phyloP scores from a whole-genome alignment of 495 filamentous ascomycete genomes.

The Articulospora tetracladia region DNA sequence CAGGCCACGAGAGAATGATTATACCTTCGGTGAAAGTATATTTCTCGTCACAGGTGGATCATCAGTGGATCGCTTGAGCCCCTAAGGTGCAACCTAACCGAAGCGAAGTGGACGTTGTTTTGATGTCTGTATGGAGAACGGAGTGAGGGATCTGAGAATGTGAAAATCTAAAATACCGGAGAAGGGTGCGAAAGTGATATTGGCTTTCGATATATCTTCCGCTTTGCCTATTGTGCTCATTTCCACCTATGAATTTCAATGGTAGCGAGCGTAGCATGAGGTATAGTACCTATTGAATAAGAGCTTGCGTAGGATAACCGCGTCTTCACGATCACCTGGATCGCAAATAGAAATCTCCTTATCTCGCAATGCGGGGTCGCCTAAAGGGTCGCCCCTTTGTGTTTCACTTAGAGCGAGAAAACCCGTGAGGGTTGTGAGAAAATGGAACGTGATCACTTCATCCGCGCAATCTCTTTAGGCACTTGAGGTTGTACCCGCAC shows the following conservation, averaged over 20 bases:
- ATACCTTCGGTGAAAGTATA: no score
- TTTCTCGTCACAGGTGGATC: no score
- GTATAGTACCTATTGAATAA: neutral
- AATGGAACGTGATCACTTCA: neutral
- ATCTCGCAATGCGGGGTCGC: neutral
- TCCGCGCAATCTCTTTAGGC: neutral
- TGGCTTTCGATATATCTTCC: neutral
- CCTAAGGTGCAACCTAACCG: no score
- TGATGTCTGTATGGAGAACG: neutral
- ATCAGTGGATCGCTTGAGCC: no score
- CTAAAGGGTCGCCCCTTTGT: neutral
- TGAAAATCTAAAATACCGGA: no score
- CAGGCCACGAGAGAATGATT: no score
- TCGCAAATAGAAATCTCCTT: neutral
- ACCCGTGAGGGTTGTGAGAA: neutral
- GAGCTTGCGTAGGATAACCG: neutral
- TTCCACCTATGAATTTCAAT: neutral
- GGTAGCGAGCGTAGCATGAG: neutral
- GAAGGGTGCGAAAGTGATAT: neutral
- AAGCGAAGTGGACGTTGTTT: no score
- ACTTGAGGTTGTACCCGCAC: neutral
- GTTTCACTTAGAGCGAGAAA: neutral
- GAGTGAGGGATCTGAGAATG: no score
- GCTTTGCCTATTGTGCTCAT: neutral
- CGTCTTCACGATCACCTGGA: neutral